A percentile compares a stretch with the other conserved stretches of the same genome.
These are phyloP conservation scores for Starmera quercuum DNA, from an alignment of 805 yeast genomes.

Conservation along the genomic window DNA sequence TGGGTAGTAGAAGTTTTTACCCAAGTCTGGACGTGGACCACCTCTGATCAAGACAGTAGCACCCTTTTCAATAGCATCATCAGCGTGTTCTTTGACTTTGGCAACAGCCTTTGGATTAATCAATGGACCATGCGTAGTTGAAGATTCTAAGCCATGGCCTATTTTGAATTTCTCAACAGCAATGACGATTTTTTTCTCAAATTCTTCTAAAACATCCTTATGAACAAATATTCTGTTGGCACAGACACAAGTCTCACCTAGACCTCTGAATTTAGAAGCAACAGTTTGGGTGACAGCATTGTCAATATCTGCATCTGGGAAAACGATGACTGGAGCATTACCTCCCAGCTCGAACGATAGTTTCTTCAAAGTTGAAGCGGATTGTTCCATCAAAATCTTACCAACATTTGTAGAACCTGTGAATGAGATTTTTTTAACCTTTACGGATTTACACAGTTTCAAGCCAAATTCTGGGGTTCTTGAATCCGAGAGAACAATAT, in stretches of 20 bases:
- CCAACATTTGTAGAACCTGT: slow-evolving; percentile 64
- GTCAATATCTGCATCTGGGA: slow-evolving; percentile 52
- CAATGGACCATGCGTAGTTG: slow-evolving; percentile 49
- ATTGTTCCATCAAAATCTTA: slow-evolving; percentile 48
- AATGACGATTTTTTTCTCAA: slow-evolving; percentile 34
- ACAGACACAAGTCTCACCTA: slow-evolving; percentile 64
- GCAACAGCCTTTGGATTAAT: slow-evolving; percentile 42
- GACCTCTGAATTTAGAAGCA: slow-evolving; percentile 50
- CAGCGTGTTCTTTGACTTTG: slow-evolving; percentile 46
- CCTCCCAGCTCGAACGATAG: slow-evolving; percentile 62
- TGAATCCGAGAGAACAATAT: slow-evolving; percentile 41
- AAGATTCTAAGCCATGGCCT: slow-evolving; percentile 48
- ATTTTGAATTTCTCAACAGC: slow-evolving; percentile 40
- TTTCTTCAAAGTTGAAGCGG: slow-evolving; percentile 50
- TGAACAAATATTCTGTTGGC: slow-evolving; percentile 56
- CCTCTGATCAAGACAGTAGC: slow-evolving; percentile 45
- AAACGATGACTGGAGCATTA: slow-evolving; percentile 57
- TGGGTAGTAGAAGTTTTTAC: slow-evolving; percentile 47
- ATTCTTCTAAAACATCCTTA: slow-evolving; percentile 39
- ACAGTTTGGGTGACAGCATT: slow-evolving; percentile 44
- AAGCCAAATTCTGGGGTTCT: slow-evolving; percentile 47
- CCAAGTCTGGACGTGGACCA: slow-evolving; percentile 41
- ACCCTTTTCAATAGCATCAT: slow-evolving; percentile 48
- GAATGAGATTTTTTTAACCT: slow-evolving; percentile 49
- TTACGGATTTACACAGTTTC: slow-evolving; percentile 38